Base-by-base conservation (phyloP, 148 eudicot species). In the Rhododendron mucronatum region DNA sequence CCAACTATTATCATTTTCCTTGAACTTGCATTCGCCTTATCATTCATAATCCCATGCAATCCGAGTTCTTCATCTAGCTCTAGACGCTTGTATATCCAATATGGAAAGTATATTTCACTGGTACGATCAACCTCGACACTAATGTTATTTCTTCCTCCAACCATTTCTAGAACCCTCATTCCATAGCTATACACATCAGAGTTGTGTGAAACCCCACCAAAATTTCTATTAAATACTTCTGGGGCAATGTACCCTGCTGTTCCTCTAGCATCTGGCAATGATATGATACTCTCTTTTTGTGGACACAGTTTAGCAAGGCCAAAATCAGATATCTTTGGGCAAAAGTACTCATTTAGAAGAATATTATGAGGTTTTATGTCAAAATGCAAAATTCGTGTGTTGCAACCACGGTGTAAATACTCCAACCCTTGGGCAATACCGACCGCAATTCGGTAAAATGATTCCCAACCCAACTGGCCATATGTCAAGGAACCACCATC, bases 321-420 rank as follows among this genome's bases (percentile, higher is more conserved):
- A 15, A 81, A 81, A 53, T 81, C 83, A 81, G 65, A 81, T 20
- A 81, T 81, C 5, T 81, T 81, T 14, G 83, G 83, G 83, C 41
- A 51, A 7, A 51, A 81, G n/a, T 53, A 35, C 35, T 23, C 30
- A 26, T 78, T 30, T 0, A 78, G 15, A 47, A 78, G 82, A 78
- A 78, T 45, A n/a, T 78, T 78, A n/a, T 50, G 82, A 28, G 82
- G 82, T 16, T 80, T 80, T 14, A 80, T 80, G 41, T 81, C 83
- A 53, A 81, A 81, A 81, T 81, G 83, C 37, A 81, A 57, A 41
- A 55, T 81, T 20, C 48, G 16, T 0, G 20, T 57, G 7, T 33
- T 35, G 9, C 83, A 81, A 53, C 83, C 83, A 1, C 71, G 26
- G 28, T 81, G 83, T 51, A 81, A 81, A 26, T 81, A 81, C 65